A percentile compares a stretch with the other conserved stretches of the same genome.
These are phyloP conservation scores for Physcomitrium patens DNA, from an alignment of 225 moss, liverwort and hornwort genomes.

Conservation along the genomic window DNA sequence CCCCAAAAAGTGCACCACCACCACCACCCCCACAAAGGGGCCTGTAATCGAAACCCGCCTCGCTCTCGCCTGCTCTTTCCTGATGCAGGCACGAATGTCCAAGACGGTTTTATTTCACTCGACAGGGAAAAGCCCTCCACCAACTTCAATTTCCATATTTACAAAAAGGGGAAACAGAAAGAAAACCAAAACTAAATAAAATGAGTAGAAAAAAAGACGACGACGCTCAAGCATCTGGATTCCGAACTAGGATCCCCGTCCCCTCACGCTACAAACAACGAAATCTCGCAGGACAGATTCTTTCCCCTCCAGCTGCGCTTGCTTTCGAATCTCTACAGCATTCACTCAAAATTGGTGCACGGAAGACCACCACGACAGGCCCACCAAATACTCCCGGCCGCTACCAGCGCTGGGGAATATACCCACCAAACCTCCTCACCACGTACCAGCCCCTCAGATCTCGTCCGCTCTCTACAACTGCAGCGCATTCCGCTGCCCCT, in stretches of 20 bases:
- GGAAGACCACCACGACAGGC: slow-evolving; percentile 36
- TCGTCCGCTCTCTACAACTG: not conserved
- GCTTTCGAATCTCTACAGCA: slow-evolving; percentile 28
- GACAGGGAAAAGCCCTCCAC: not conserved
- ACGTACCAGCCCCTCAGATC: not conserved
- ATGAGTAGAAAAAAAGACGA: not conserved
- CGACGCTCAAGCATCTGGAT: not conserved
- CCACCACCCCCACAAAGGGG: not conserved
- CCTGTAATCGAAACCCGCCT: too few species aligned
- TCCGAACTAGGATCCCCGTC: not conserved
- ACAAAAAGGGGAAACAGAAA: too few species aligned
- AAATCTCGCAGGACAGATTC: slow-evolving; percentile 19
- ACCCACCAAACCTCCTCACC: slow-evolving; percentile 18
- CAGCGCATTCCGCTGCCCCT: slow-evolving; percentile 4
- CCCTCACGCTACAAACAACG: not conserved
- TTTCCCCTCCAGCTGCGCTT: slow-evolving; percentile 10
- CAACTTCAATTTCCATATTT: too few species aligned
- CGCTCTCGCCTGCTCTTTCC: not conserved
- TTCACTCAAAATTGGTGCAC: slow-evolving; percentile 40
- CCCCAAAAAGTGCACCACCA: not conserved
- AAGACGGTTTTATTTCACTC: not conserved
- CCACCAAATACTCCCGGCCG: slow-evolving; percentile 12
- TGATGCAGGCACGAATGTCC: not conserved
- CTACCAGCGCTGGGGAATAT: not conserved
- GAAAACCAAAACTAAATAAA: too few species aligned